Percentiles rank a stretch among this genome's conserved stretches.
Evolutionary conservation across 2,329 filamentous ascomycete species (phyloP).

Genomic region (Nemania sp.): DNA sequence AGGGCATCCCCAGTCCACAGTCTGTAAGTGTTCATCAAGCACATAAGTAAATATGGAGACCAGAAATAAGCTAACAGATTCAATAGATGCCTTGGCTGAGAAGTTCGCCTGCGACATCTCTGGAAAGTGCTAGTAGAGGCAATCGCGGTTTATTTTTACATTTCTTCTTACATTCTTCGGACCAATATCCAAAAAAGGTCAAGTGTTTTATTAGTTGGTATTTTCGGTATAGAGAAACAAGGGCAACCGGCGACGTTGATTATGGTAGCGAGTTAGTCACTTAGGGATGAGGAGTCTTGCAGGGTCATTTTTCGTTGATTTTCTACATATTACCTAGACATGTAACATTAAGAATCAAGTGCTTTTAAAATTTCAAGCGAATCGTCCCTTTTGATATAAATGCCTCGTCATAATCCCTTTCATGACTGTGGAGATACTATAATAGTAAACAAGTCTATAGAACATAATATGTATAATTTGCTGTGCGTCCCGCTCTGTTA

Average conservation of each 20-base stretch:
- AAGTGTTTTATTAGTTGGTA: neutral
- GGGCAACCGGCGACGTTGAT: neutral
- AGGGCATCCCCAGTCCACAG: conserved; percentile 16
- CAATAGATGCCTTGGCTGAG: conserved; percentile 19
- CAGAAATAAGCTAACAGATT: neutral
- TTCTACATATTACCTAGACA: neutral
- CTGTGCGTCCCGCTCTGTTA: no score
- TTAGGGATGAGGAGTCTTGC: neutral
- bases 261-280: no score
- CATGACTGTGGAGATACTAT: no score
- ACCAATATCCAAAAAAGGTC: neutral
- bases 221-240: neutral
- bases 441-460: no score
- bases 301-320: neutral
- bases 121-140: neutral
- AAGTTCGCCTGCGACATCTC: conserved; percentile 19
- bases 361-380: no score
- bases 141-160: neutral
- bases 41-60: neutral
- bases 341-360: no score
- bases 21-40: conserved; percentile 6
- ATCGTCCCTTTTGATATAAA: no score
- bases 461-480: no score
- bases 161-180: neutral
- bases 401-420: no score